phyloP scores from a whole-genome alignment of 2,329 filamentous ascomycete genomes.

The Cladosporium austrohemisphaericum region DNA sequence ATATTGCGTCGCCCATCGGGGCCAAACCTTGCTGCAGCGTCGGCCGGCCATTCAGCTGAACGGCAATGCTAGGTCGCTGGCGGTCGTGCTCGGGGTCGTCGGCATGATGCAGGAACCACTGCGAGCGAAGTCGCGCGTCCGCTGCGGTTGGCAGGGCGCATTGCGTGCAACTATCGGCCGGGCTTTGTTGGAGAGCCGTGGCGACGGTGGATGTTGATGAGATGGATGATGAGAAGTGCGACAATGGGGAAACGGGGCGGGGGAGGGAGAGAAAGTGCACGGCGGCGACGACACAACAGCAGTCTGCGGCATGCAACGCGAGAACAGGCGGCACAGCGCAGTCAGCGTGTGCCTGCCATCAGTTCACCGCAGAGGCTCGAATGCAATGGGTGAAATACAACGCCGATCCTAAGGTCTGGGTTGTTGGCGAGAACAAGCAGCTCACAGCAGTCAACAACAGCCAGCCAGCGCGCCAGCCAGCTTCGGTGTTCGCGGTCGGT shows the following conservation, averaged over 20 bases:
- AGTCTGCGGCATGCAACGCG: not conserved
- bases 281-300: not conserved
- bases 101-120: slow-evolving; percentile 9
- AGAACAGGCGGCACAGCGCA: too few species aligned
- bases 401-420: slow-evolving; percentile 10
- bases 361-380: too few species aligned
- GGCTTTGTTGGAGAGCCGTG: slow-evolving; percentile 14
- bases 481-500: slow-evolving; percentile 9
- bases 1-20: not conserved
- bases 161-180: slow-evolving; percentile 2
- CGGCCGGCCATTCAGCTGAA: slow-evolving; percentile 9
- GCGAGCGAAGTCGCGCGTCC: too few species aligned
- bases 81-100: slow-evolving; percentile 3
- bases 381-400: too few species aligned
- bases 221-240: not conserved
- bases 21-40: slow-evolving; percentile 5
- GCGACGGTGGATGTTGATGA: slow-evolving; percentile 1
- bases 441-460: too few species aligned
- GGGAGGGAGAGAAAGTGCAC: not conserved
- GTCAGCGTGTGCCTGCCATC: too few species aligned
- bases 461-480: too few species aligned
- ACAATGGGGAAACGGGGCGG: not conserved
- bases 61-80: not conserved
- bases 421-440: too few species aligned
- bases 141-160: not conserved